Base-by-base conservation (phyloP, 2,329 filamentous ascomycete genomes). In the Beauveria varroae region DNA sequence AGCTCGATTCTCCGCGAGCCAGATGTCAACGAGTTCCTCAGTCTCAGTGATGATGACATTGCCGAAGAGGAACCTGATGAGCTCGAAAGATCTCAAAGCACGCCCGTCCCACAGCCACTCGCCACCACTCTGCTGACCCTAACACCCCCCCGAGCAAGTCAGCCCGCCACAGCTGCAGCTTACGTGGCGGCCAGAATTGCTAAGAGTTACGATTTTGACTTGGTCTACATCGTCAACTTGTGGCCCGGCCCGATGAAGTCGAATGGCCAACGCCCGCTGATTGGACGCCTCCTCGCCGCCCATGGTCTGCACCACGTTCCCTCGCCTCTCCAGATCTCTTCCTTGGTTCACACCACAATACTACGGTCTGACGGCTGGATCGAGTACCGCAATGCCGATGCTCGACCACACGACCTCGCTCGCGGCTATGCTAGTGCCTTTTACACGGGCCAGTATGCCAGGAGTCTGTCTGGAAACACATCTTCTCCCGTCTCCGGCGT, bases 221-320 rank as follows among this genome's bases (percentile, higher is more conserved):
- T 86, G 26, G 75, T 85, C 14, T 86, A 86, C 64, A 77, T 86
- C 34, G 78, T 85, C 64, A 84, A 81, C 64, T 71, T 86, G 16
- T 85, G 83, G 82, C 82, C 83, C 3, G 74, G 57, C 5, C 57
- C 56, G n/a, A 22, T 41, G n/a, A 41, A 57, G 30, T 50, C 53
- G 3, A 53, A 30, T 30, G 40, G 52, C n/a, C 57, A 63, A 20
- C 57, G 62, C 16, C 70, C 68, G 6, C 67, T 82, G 63, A 77
- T 76, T 6, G 81, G 81, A 5, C 79, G 81, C 20, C 74, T 85
- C 16, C 75, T 85, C 4, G 81, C 82, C 2, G 82, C 80, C 3
- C 82, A 82, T 64, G 82, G 82, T 1, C 71, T 85, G 18, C 75
- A 79, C 44, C 76, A 78, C 24, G 75, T 82, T 55, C 74, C 75